These are phyloP conservation scores for Penicillium sp. DNA, from an alignment of 2,329 filamentous ascomycete genomes.

Conservation along the genomic window DNA sequence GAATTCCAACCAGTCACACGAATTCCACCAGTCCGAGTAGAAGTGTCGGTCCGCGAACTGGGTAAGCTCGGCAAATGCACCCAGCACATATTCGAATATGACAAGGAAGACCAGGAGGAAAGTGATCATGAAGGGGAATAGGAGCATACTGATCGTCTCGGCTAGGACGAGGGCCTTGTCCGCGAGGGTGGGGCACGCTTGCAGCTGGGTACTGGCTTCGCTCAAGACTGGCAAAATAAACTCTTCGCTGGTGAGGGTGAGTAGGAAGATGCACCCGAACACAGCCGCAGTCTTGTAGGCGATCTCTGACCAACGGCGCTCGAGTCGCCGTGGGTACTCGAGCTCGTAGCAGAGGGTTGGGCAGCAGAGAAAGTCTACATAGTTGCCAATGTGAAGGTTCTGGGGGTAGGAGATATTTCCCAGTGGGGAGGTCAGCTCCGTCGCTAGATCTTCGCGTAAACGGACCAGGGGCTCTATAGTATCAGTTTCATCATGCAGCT, in stretches of 20 bases:
- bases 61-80: constrained; percentile 91
- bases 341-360: constrained; percentile 97
- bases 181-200: constrained; percentile 48
- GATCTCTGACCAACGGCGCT: constrained; percentile 77
- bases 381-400: constrained; percentile 82
- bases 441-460: constrained; percentile 81
- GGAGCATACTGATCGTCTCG: constrained; percentile 84
- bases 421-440: constrained; percentile 86
- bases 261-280: constrained; percentile 93
- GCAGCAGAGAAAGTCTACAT: constrained; percentile 81
- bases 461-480: constrained; percentile 59
- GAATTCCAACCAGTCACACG: constrained; percentile 71
- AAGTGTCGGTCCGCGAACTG: constrained; percentile 92
- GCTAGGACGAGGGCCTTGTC: constrained; percentile 78
- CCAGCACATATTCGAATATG: constrained; percentile 96
- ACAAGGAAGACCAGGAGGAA: constrained; percentile 95
- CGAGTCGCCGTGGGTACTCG: constrained; percentile 79
- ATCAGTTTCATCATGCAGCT: constrained; percentile 28
- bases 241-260: constrained; percentile 88
- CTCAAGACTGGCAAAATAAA: constrained; percentile 89
- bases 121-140: constrained; percentile 97
- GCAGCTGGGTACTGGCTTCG: constrained; percentile 63
- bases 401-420: constrained; percentile 86
- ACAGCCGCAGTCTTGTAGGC: constrained; percentile 83
- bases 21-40: constrained; percentile 74